Evolutionary conservation across 2,329 filamentous ascomycete species (phyloP).

Genomic region (Pseudogymnoascus sp.): DNA sequence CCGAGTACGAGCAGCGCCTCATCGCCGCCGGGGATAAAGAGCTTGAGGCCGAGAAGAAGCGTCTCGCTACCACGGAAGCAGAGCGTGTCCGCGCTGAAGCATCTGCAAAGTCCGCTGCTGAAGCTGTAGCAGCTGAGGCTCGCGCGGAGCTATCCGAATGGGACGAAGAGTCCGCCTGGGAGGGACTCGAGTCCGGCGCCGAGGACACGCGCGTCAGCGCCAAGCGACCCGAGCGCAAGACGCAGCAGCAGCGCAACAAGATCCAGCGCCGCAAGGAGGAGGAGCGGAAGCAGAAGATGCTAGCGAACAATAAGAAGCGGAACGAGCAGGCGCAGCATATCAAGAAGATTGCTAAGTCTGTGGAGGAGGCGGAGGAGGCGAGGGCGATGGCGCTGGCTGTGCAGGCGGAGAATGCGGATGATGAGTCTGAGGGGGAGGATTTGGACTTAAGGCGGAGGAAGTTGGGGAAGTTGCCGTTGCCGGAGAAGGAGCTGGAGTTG

Average conservation of each 20-base stretch:
- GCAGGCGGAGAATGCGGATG: slow-evolving; percentile 42
- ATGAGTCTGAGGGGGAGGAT: slow-evolving; percentile 54
- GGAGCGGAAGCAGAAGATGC: slow-evolving; percentile 69
- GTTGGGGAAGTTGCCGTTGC: slow-evolving; percentile 67
- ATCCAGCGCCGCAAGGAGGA: slow-evolving; percentile 83
- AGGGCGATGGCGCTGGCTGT: slow-evolving; percentile 40
- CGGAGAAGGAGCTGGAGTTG: slow-evolving; percentile 74
- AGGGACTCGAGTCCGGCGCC: slow-evolving; percentile 76
- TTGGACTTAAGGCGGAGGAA: slow-evolving; percentile 62
- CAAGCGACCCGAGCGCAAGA: slow-evolving; percentile 80
- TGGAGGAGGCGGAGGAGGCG: slow-evolving; percentile 51
- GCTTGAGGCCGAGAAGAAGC: slow-evolving; percentile 70
- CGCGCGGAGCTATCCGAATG: slow-evolving; percentile 61
- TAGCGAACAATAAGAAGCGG: slow-evolving; percentile 66
- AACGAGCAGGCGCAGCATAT: slow-evolving; percentile 66
- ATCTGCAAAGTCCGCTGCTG: slow-evolving; percentile 61
- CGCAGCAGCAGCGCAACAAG: slow-evolving; percentile 77
- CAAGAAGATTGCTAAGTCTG: slow-evolving; percentile 61
- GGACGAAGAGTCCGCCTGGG: slow-evolving; percentile 90
- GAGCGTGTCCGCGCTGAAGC: slow-evolving; percentile 64
- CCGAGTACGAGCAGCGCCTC: slow-evolving; percentile 76
- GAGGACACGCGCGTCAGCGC: slow-evolving; percentile 59
- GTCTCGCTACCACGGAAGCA: slow-evolving; percentile 59
- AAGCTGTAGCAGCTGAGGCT: slow-evolving; percentile 67
- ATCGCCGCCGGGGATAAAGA: slow-evolving; percentile 71